Percentiles rank a stretch among this genome's conserved stretches.
These are phyloP conservation scores for Chondrostereum purpureum DNA, from an alignment of 1,284 basidiomycete genomes.

Conservation along the genomic window DNA sequence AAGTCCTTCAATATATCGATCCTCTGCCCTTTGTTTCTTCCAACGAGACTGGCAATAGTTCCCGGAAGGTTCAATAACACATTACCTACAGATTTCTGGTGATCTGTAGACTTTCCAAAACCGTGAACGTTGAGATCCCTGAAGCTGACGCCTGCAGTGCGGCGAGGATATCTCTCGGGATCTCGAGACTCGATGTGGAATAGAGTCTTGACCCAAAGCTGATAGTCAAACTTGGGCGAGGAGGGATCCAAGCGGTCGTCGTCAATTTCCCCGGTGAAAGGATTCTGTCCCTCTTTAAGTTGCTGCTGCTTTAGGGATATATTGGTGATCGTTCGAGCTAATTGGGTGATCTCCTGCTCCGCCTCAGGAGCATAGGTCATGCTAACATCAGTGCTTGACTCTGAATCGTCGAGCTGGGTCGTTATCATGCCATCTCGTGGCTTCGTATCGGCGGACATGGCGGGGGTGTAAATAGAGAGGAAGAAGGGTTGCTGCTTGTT, in stretches of 20 bases:
- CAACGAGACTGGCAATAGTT: constrained; percentile 24
- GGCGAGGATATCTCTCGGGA: constrained; percentile 21
- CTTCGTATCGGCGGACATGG: too few species aligned
- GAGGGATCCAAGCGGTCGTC: constrained; percentile 32
- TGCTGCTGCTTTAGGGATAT: neutral
- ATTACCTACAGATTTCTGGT: constrained; percentile 40
- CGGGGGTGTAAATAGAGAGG: too few species aligned
- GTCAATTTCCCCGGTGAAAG: constrained; percentile 10
- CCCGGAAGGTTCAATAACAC: constrained; percentile 26
- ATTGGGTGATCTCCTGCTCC: neutral
- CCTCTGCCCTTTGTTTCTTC: constrained; percentile 27
- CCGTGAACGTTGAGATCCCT: constrained; percentile 37
- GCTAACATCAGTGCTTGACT: neutral
- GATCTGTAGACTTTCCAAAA: constrained; percentile 35
- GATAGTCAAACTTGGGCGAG: constrained; percentile 30
- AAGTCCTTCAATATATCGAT: constrained; percentile 40
- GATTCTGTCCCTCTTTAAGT: constrained; percentile 1
- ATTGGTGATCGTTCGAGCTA: neutral
- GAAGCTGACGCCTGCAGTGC: constrained; percentile 36
- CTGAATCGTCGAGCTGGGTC: too few species aligned
- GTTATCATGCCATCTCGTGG: too few species aligned
- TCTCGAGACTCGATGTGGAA: constrained; percentile 21
- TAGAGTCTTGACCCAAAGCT: constrained; percentile 30
- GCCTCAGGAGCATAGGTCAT: neutral
- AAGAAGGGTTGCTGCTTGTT: too few species aligned